A percentile compares a stretch with the other conserved stretches of the same genome.
Evolutionary conservation across 371 early-diverging fungal genomes (phyloP).

Genomic region (Actinomortierella wolfii): DNA sequence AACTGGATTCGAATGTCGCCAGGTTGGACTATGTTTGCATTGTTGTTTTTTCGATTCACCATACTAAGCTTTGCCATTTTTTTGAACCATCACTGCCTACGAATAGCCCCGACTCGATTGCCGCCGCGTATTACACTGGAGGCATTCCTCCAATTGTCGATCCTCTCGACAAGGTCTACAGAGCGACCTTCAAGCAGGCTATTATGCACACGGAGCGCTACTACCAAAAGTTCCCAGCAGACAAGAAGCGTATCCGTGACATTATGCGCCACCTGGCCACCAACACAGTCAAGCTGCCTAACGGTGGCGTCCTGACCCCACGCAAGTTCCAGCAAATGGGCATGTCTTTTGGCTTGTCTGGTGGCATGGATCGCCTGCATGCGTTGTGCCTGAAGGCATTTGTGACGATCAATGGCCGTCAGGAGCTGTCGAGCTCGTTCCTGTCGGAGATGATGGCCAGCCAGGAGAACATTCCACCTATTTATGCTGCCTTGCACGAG

Average conservation of each 20-base stretch:
- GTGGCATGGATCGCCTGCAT: constrained; percentile 73
- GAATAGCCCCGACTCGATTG: constrained; percentile 68
- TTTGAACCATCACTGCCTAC: neutral
- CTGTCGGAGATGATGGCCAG: constrained; percentile 42
- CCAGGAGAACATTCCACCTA: constrained; percentile 45
- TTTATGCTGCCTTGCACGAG: constrained; percentile 76
- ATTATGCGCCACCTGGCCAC: constrained; percentile 60
- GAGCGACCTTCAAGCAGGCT: constrained; percentile 64
- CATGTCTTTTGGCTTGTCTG: constrained; percentile 64
- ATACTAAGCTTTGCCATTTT: neutral
- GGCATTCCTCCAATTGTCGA: constrained; percentile 75
- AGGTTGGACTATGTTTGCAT: neutral
- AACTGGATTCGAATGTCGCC: neutral
- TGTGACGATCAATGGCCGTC: constrained; percentile 54
- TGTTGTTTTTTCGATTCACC: neutral
- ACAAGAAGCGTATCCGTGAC: constrained; percentile 63
- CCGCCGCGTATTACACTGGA: constrained; percentile 72
- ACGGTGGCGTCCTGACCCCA: constrained; percentile 69
- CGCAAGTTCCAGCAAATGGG: constrained; percentile 80
- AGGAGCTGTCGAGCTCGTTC: constrained; percentile 55
- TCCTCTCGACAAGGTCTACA: constrained; percentile 67
- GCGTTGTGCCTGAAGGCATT: constrained; percentile 56
- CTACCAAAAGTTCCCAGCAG: constrained; percentile 67
- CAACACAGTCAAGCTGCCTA: constrained; percentile 56
- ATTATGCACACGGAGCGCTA: constrained; percentile 65